A percentile compares a stretch with the other conserved stretches of the same genome.
Conservation (phyloP, 2,329 filamentous ascomycete species). For the Neofusicoccum parvum region DNA sequence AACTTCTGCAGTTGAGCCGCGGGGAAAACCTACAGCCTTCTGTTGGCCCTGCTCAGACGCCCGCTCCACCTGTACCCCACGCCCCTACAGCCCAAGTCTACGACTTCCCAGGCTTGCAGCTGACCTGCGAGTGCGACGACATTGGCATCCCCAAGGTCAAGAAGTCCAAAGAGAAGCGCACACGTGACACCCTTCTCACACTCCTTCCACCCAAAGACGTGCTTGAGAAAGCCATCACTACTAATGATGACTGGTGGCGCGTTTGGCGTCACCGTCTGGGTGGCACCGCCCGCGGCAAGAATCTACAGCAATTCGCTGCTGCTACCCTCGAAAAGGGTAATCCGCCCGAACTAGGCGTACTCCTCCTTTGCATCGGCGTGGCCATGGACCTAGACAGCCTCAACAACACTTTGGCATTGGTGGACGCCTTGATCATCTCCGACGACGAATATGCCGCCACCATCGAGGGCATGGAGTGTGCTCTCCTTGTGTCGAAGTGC, state of each 20-base stretch:
- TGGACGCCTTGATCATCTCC: slow-evolving; percentile 51
- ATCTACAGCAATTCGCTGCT: slow-evolving; percentile 44
- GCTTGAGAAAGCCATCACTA: slow-evolving; percentile 28
- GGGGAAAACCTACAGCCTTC: background rate
- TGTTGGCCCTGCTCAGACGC: background rate
- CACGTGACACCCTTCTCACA: slow-evolving; percentile 38
- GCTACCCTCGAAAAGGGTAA: slow-evolving; percentile 48
- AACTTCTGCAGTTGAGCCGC: slow-evolving; percentile 15
- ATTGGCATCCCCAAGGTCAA: slow-evolving; percentile 15
- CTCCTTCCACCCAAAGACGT: slow-evolving; percentile 37
- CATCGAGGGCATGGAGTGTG: slow-evolving; percentile 56
- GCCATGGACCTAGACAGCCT: slow-evolving; percentile 45
- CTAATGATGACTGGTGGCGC: slow-evolving; percentile 45
- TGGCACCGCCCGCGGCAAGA: slow-evolving; percentile 44
- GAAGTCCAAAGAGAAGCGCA: slow-evolving; percentile 35
- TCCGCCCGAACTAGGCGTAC: slow-evolving; percentile 40
- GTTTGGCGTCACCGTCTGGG: slow-evolving; percentile 45
- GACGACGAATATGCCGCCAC: slow-evolving; percentile 55
- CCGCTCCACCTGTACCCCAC: background rate
- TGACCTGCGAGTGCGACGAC: slow-evolving; percentile 13
- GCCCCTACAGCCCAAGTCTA: background rate
- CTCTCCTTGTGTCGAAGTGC: slow-evolving; percentile 54
- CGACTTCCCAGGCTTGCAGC: background rate
- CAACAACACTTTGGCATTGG: slow-evolving; percentile 49
- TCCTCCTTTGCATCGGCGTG: slow-evolving; percentile 42